These are phyloP conservation scores for Backusella macrospora DNA, from an alignment of 192 early-diverging fungal species.

Conservation along the genomic window DNA sequence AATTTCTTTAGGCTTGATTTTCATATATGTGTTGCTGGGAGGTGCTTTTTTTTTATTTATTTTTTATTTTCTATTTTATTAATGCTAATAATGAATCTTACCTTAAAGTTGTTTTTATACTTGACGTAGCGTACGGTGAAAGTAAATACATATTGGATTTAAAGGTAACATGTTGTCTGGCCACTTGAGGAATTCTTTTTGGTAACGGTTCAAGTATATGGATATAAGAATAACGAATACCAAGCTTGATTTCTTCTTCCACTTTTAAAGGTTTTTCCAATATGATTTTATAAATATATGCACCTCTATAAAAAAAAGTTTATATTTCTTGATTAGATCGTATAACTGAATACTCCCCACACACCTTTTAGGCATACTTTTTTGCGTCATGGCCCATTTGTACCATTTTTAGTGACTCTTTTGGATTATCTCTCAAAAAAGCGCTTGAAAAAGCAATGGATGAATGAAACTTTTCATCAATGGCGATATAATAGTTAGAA, in stretches of 20 bases:
- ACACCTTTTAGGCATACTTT: conserved; percentile 4
- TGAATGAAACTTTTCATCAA: conserved; percentile 28
- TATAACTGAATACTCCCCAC: not conserved
- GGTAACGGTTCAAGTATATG: conserved; percentile 54
- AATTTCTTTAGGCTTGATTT: too few relatives aligned
- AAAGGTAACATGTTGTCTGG: conserved; percentile 68
- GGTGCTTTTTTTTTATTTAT: not conserved
- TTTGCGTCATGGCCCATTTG: conserved; percentile 29
- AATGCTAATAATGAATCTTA: conserved; percentile 39
- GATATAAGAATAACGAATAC: conserved; percentile 51
- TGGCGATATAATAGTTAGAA: conserved; percentile 50
- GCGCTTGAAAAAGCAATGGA: conserved; percentile 46
- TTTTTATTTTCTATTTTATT: not conserved
- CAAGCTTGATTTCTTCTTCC: conserved; percentile 64
- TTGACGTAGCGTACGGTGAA: conserved; percentile 67
- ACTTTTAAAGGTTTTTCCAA: conserved; percentile 50
- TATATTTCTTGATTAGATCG: too few relatives aligned
- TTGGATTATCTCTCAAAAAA: conserved; percentile 43
- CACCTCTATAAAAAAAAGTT: conserved; percentile 18
- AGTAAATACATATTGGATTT: conserved; percentile 59
- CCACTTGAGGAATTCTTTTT: conserved; percentile 58
- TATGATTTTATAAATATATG: conserved; percentile 53
- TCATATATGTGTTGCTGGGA: not conserved
- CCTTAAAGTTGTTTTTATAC: conserved; percentile 80
- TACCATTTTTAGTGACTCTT: conserved; percentile 36